Percentiles rank a stretch among this genome's conserved stretches.
These are phyloP conservation scores for Aspergillus tamarii DNA, from an alignment of 2,329 filamentous ascomycete species.

Conservation along the genomic window DNA sequence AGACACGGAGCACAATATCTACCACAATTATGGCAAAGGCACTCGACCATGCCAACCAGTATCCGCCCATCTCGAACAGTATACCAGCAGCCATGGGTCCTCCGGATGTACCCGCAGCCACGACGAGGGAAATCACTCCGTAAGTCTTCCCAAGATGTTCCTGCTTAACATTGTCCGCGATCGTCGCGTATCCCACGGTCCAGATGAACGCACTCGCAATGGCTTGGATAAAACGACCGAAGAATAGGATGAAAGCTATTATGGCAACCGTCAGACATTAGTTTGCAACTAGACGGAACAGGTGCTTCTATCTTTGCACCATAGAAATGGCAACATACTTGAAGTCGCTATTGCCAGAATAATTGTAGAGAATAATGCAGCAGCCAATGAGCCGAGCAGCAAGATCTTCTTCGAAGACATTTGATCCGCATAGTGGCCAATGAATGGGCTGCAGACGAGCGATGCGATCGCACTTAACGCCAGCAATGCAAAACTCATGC, in stretches of 20 bases:
- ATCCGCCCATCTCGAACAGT: conserved; percentile 31
- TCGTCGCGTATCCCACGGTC: conserved; percentile 34
- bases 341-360: conserved; percentile 26
- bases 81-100: conserved; percentile 34
- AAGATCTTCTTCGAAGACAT: conserved; percentile 23
- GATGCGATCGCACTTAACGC: conserved; percentile 29
- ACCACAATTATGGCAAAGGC: conserved; percentile 30
- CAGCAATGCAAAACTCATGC: conserved; percentile 29
- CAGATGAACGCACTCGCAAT: conserved; percentile 30
- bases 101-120: conserved; percentile 29
- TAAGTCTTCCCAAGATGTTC: conserved; percentile 30
- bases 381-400: conserved; percentile 25
- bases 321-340: conserved; percentile 19
- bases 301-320: neutral
- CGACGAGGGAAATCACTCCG: conserved; percentile 28
- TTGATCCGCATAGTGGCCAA: conserved; percentile 28
- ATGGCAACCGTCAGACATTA: neutral
- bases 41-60: conserved; percentile 34
- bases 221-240: conserved; percentile 32
- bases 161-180: conserved; percentile 29
- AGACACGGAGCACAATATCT: conserved; percentile 32
- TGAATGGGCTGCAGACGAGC: conserved; percentile 26
- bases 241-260: conserved; percentile 21
- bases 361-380: conserved; percentile 26
- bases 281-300: neutral